Evolutionary conservation across 1,284 basidiomycete genomes (phyloP).

Genomic region (Sanghuangporus baumii): DNA sequence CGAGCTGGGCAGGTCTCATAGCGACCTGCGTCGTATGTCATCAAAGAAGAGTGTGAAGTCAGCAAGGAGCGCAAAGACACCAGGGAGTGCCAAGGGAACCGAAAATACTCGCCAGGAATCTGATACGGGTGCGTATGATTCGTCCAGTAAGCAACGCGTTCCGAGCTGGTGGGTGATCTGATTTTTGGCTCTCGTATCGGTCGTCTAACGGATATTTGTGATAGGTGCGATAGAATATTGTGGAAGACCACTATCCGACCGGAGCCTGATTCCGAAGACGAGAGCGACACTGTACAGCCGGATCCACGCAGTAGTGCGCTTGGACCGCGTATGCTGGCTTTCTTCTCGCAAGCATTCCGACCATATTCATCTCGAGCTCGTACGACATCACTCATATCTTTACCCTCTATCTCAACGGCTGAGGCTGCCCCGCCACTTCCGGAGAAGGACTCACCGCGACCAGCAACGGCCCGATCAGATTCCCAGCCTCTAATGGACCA

Average conservation of each 20-base stretch:
- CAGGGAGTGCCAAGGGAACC: not conserved
- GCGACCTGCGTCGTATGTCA: constrained; percentile 1
- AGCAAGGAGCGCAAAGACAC: not conserved
- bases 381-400: constrained; percentile 3
- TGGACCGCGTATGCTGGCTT: constrained; percentile 13
- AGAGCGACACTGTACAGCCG: constrained; percentile 13
- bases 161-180: constrained; percentile 62
- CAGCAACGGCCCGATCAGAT: not conserved
- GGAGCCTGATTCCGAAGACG: constrained; percentile 38
- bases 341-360: constrained; percentile 10
- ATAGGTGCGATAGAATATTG: constrained; percentile 70
- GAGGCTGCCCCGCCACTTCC: not conserved
- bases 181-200: not conserved
- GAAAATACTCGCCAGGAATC: constrained; percentile 37
- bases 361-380: constrained; percentile 9
- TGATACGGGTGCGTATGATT: constrained; percentile 64
- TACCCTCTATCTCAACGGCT: not conserved
- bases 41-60: constrained; percentile 15
- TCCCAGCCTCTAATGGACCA: not conserved
- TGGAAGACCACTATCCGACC: constrained; percentile 66
- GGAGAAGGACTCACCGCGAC: not conserved
- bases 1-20: constrained; percentile 7
- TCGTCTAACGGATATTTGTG: not conserved
- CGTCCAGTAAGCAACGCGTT: constrained; percentile 73
- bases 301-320: constrained; percentile 3